Percentiles rank a stretch among this genome's conserved stretches.
These are phyloP conservation scores for Termitomyces sp. DNA, from an alignment of 768 basidiomycete genomes.

Conservation along the genomic window DNA sequence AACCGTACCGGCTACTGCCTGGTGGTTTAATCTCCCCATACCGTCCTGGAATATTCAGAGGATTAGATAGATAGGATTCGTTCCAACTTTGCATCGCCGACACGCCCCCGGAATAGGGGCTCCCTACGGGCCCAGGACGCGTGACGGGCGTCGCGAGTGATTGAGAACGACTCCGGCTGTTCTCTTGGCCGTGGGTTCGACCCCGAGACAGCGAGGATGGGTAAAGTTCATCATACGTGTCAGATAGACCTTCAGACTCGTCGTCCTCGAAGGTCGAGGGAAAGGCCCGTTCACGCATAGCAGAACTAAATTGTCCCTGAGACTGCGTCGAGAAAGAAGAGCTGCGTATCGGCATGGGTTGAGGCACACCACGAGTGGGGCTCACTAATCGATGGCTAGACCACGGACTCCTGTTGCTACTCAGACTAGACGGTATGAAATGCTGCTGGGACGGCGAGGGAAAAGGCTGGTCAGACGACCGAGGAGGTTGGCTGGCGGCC, in stretches of 20 bases:
- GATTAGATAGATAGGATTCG: conserved; percentile 51
- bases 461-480: conserved; percentile 39
- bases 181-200: conserved; percentile 57
- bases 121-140: conserved; percentile 50
- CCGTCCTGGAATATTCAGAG: conserved; percentile 51
- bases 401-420: conserved; percentile 39
- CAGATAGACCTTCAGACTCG: conserved; percentile 60
- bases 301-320: conserved; percentile 53
- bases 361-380: conserved; percentile 33
- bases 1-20: conserved; percentile 58
- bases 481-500: conserved; percentile 68
- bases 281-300: conserved; percentile 65
- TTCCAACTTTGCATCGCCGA: conserved; percentile 57
- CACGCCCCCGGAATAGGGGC: conserved; percentile 33
- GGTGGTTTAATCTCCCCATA: conserved; percentile 65
- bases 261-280: conserved; percentile 81
- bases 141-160: conserved; percentile 59
- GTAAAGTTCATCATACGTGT: conserved; percentile 57
- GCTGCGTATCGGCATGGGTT: conserved; percentile 58
- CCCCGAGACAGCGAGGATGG: conserved; percentile 46
- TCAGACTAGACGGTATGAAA: conserved; percentile 45
- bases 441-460: conserved; percentile 50
- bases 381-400: conserved; percentile 40
- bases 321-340: conserved; percentile 61
- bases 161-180: conserved; percentile 71